A percentile compares a stretch with the other conserved stretches of the same genome.
These are phyloP conservation scores for Ganoderma boninense DNA, from an alignment of 1,284 basidiomycete genomes.

Conservation along the genomic window DNA sequence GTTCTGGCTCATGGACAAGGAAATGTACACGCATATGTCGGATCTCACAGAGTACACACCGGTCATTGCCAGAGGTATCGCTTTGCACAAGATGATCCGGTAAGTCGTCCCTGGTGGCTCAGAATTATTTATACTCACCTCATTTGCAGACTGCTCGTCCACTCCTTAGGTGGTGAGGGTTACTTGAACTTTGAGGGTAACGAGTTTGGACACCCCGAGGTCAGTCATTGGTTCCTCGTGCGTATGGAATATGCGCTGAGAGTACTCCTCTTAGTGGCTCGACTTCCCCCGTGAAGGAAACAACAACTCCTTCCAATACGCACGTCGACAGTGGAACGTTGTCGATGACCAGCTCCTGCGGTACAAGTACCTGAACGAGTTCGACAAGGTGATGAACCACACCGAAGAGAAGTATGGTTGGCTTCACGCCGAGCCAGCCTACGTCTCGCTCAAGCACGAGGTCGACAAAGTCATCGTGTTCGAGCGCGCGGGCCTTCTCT, in stretches of 20 bases:
- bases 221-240: conserved; percentile 39
- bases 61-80: conserved; percentile 88
- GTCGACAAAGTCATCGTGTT: conserved; percentile 92
- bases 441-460: conserved; percentile 94
- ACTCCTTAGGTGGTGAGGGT: conserved; percentile 94
- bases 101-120: conserved; percentile 44
- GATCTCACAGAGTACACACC: conserved; percentile 88
- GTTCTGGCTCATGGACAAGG: conserved; percentile 99
- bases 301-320: conserved; percentile 94
- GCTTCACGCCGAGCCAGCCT: conserved; percentile 89
- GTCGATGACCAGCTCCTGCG: conserved; percentile 88
- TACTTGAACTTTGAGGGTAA: conserved; percentile 99
- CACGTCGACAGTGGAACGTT: conserved; percentile 95
- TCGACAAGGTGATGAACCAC: conserved; percentile 94
- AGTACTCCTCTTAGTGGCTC: conserved; percentile 76
- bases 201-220: conserved; percentile 97
- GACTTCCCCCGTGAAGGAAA: conserved; percentile 98
- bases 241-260: neutral
- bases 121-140: conserved; percentile 6
- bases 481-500: conserved; percentile 92
- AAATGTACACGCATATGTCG: conserved; percentile 99
- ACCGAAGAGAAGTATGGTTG: conserved; percentile 84
- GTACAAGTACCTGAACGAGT: conserved; percentile 93
- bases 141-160: conserved; percentile 78
- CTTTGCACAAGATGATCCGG: conserved; percentile 98